Base-by-base conservation (phyloP, 2,329 filamentous ascomycete genomes). In the Whalleya microplaca region DNA sequence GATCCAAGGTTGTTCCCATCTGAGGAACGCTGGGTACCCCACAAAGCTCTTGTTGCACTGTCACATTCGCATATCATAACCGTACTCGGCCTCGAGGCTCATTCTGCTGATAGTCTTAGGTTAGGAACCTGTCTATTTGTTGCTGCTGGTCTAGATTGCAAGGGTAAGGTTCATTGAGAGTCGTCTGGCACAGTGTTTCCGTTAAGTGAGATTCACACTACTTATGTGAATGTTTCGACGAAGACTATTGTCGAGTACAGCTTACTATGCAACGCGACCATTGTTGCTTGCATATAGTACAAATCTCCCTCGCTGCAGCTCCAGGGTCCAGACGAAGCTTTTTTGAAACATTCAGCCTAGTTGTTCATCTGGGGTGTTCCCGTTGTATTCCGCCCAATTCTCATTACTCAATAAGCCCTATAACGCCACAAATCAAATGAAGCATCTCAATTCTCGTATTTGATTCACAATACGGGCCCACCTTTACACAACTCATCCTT, bases 61-160 rank as follows among this genome's bases (percentile, higher is more conserved):
- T 55, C 45, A 59, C 59, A 51, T 56, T 48, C 42, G 32, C 21
- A 44, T 54, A 21, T 45, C 48, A 40, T 51, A 12, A 44, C 41
- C 43, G 16, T 51, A 18, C 43, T 51, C 43, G 49, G 52, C 46
- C 43, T 58, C 50, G 53, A 54, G 56, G 50, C 51, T 64, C 45
- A 46, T 60, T 64, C 55, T 67, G 59, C 64, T 65, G 64, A 59
- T 53, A 42, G 53, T 56, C 61, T 53, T 55, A 58, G 51, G 49
- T 51, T 48, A 41, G 64, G 65, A 64, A 65, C 14, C 14, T 58
- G 63, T 65, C 55, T 66, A 58, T 53, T 50, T 52, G 43, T 55
- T 47, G 45, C n/a, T n/a, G n/a, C 55, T 53, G 45, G 40, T 29
- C 47, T 46, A 50, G 54, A 59, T 63, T 58, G 53, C 59, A 62